These are phyloP conservation scores for Cudoniella acicularis DNA, from an alignment of 495 filamentous ascomycete species.

Conservation along the genomic window DNA sequence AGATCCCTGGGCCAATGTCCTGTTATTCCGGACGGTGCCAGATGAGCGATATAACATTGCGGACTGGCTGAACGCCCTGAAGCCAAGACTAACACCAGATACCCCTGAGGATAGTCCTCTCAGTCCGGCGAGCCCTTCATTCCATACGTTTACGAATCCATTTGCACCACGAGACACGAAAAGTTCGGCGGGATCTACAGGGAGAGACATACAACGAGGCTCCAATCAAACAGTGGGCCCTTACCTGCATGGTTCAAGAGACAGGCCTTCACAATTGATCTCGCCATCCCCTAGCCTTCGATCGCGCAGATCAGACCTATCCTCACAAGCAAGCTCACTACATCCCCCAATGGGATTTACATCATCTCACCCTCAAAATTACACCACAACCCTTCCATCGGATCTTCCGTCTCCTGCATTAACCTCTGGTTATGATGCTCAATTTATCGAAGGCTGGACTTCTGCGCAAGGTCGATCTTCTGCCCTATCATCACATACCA, in stretches of 20 bases:
- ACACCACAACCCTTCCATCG: constrained; percentile 40
- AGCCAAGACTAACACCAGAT: constrained; percentile 16
- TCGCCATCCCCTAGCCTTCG: constrained; percentile 46
- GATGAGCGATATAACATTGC: constrained; percentile 24
- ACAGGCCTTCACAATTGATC: constrained; percentile 21
- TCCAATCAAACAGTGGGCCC: constrained; percentile 4
- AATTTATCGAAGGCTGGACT: constrained; percentile 56
- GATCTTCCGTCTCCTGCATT: constrained; percentile 50
- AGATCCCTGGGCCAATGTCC: constrained; percentile 19
- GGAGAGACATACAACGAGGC: constrained; percentile 9
- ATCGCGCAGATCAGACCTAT: constrained; percentile 50
- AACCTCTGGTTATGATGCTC: constrained; percentile 46
- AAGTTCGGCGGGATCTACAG: background rate
- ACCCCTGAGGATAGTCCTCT: constrained; percentile 8
- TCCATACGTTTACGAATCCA: constrained; percentile 24
- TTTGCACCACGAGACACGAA: constrained; percentile 16
- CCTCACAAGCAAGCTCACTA: constrained; percentile 47
- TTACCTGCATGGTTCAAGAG: constrained; percentile 19
- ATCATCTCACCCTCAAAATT: constrained; percentile 26
- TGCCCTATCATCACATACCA: constrained; percentile 37
- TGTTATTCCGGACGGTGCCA: constrained; percentile 22
- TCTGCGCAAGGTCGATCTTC: constrained; percentile 52
- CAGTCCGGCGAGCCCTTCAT: constrained; percentile 10
- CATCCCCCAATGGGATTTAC: constrained; percentile 27
- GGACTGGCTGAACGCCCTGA: constrained; percentile 22